Evolutionary conservation across 305 asterid species (phyloP), one percentile per base, ranked within the genome.

Genomic region (Ilex paraguariensis): DNA sequence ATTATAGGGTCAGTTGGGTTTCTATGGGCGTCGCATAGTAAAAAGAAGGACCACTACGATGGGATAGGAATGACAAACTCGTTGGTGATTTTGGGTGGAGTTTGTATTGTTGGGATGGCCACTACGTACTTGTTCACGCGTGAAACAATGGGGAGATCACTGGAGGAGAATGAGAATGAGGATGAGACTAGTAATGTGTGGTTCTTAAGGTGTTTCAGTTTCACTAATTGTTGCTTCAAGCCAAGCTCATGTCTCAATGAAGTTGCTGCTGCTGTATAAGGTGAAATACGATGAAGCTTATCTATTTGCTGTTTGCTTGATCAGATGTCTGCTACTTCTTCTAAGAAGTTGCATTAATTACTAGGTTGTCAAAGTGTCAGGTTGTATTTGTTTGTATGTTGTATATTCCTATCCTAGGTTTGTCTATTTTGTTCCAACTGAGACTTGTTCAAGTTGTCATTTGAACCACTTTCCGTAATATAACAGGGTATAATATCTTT

Each of bases 121-220:
- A 59, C 66, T 31, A 80, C 84, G 10, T 73, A 44, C 44, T 63
- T 82, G 12, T 75, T 77, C 68, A 75, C 77, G 2, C 65, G 60
- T 7, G 88, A 82, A 52, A 82, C 88, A 0, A 82, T 54, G 76
- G 82, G 83, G 57, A 75, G 77, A 66, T 77, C 88, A 28, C 70
- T 82, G 50, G 88, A 82, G 70, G 82, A 80, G 45, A 82, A 82
- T 48, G 87, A 82, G 73, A 75, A 48, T 31, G 70, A 60, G 0
- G 77, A 77, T 10, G 67, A 66, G 13, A 33, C 32, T 3, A 64
- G 57, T 15, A 70, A 67, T 8, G 51, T 54, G 33, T 67, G 77
- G 16, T 49, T 70, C 42, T 49, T 67, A 59, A 61, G 74, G 44
- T 57, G 72, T 63, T 54, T 69, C 48, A 61, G 72, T 63, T 54